These are phyloP conservation scores for Magnaporthales sp. DNA, from an alignment of 2,329 filamentous ascomycete species.

Conservation along the genomic window DNA sequence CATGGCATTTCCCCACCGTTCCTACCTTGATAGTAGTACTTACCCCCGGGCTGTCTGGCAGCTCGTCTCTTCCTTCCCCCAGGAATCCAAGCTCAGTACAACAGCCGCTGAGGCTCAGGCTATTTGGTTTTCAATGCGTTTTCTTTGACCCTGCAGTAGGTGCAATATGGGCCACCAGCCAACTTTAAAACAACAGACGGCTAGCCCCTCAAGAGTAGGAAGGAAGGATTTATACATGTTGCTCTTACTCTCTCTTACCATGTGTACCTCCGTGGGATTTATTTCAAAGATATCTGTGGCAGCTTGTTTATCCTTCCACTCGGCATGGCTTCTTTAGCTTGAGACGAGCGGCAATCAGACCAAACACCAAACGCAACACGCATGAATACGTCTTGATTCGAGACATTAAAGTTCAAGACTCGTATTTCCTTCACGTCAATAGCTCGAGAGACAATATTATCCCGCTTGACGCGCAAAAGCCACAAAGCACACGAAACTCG, in stretches of 20 bases:
- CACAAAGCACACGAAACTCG: neutral
- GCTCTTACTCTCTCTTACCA: neutral
- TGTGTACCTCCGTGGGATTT: neutral
- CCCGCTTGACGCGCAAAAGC: neutral
- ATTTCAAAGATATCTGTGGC: neutral
- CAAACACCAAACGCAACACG: neutral
- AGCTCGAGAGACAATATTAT: neutral
- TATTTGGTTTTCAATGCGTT: neutral
- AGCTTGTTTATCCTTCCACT: neutral
- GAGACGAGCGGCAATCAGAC: neutral
- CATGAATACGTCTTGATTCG: neutral
- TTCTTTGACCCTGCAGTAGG: neutral
- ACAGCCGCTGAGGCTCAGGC: neutral
- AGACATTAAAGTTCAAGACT: neutral
- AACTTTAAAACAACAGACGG: neutral
- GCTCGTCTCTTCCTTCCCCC: neutral
- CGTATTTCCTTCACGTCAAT: neutral
- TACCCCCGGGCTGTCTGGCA: neutral
- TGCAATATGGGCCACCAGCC: neutral
- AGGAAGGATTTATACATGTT: neutral
- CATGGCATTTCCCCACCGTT: neutral
- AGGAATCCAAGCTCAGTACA: neutral
- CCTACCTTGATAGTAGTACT: neutral
- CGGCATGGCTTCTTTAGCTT: neutral
- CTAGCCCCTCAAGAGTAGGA: neutral